Evolutionary conservation across 331 rosid species (phyloP), one percentile per base, ranked within the genome.

Genomic region (Pyrus hybrid): DNA sequence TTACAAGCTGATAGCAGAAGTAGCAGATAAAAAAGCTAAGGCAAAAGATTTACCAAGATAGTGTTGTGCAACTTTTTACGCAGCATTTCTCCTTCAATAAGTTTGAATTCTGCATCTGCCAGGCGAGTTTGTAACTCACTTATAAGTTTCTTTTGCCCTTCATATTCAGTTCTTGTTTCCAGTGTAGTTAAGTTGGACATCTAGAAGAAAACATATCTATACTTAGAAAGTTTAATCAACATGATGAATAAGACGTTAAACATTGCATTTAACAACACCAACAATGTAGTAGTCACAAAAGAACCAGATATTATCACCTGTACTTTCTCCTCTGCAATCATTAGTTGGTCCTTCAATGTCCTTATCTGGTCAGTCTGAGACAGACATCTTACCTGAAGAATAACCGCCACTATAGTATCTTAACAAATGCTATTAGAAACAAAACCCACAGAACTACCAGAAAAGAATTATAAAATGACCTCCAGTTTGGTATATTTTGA

Each of bases 11-110:
- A 21, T 51, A 13, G 62, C 33, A 65, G 28, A 30, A 33, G 33
- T 43, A 18, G 7, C 45, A 22, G 65, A 65, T 57, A 47, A 65
- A 77, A 68, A 75, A 33, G 5, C 14, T 65, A 7, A 22, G 63
- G 73, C 56, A 68, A 51, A 64, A 70, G 67, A 57, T 62, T 84
- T 92, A 95, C 99, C 97, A 95, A 87, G 64, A 92, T 95, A 62
- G 97, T 93, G 76, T 95, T 95, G 76, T 95, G 99, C 71, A 95
- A 84, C 80, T 86, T 89, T 82, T 95, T 95, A 47, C 99, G 85
- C 65, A 95, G 87, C 86, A 79, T 86, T 83, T 95, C 99, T 37
- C 96, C 99, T 84, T 89, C 97, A 76, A 85, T 82, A 63, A 95
- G 83, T 82, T 95, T 90, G 79, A 57, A 83, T 73, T 95, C 99